Base-by-base conservation (phyloP, 1,139 yeast species). In the Pneumocystis jirovecii region DNA sequence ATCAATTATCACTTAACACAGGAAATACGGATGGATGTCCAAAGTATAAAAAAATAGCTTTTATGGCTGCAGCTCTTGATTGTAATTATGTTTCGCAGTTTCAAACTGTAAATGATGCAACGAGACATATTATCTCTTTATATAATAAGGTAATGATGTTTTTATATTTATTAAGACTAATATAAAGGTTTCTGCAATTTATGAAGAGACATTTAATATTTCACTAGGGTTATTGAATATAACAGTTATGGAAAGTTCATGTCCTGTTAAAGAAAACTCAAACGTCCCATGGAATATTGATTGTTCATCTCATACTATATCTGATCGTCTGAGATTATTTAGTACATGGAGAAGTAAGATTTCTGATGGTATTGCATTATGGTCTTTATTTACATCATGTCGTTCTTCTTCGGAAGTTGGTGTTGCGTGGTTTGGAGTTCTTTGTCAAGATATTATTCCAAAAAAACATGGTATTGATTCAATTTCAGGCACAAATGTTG, bases 61-160 rank as follows among this genome's bases (percentile, higher is more conserved):
- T 75, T 35, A 71, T 77, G 19, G 80, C 79, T 2, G 70, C 76
- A 10, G 78, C 76, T 8, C 78, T 74, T 1, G 80, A 77, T 68
- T 76, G 78, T 68, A 73, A 73, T 67, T 76, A 71, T 67, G 59
- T 75, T 62, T 63, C 70, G n/a, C 67, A 67, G 59, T 76, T 76
- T 70, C 70, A 71, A 64, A 66, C 70, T 25, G 65, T 72, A n/a
- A 67, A 72, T 6, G 73, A 71, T 3, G 76, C 76, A 7, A 72
- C 75, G 6, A 70, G 73, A 31, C 73, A 75, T 65, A 69, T 77
- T 37, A 71, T 76, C 45, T 71, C 71, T 64, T 71, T 72, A 60
- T 74, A 76, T 45, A 76, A 76, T 69, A 69, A 74, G 39, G 79
- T 79, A 1, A 50, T 15, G 7, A 25, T 25, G 10, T 29, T 29